Base-by-base conservation (phyloP, 2,329 filamentous ascomycete species). In the Colletotrichum higginsianum region DNA sequence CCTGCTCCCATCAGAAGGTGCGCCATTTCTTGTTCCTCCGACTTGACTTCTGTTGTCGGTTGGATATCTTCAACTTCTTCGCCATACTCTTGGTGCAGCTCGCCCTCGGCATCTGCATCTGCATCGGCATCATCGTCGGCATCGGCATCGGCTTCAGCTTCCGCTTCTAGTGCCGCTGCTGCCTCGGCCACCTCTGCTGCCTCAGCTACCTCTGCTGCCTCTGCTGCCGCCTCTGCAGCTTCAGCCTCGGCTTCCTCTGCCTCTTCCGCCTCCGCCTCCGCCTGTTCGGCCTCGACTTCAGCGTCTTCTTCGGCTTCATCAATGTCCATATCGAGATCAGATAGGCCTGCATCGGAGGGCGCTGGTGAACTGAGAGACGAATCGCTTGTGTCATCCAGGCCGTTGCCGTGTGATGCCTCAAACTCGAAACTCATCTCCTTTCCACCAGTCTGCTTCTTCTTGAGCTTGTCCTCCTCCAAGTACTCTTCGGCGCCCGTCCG, bases 381-480 rank as follows among this genome's bases (percentile, higher is more conserved):
- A 52, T 86, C 85, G 72, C 88, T 90, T 2, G 87, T 89, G 71
- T 89, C 88, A 55, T 85, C 84, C 52, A 87, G 84, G 50, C 86
- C 89, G 68, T 87, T 85, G 50, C 88, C 88, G 71, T 89, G 86
- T 0, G 88, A 86, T 77, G 89, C 88, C 77, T 92, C 90, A 76
- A 94, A 94, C 66, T 92, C 90, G 73, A 93, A 91, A 79, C 91
- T 93, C 90, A 94, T 94, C 74, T 91, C 87, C 77, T 92, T 92
- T 66, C 89, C 89, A 44, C 88, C 88, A 63, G 88, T 85, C 11
- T 87, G 86, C 42, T 84, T 82, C 75, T 82, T 84, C 73, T 86
- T 87, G 57, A 82, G 84, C 40, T 83, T 82, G 4, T 81, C 80
- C 55, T 85, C 84, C 61, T 89, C 86, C 21, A 85, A 79, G 38